Evolutionary conservation across 139 green algal species (phyloP).

Genomic region (Auxenochlorella pyrenoidosa): DNA sequence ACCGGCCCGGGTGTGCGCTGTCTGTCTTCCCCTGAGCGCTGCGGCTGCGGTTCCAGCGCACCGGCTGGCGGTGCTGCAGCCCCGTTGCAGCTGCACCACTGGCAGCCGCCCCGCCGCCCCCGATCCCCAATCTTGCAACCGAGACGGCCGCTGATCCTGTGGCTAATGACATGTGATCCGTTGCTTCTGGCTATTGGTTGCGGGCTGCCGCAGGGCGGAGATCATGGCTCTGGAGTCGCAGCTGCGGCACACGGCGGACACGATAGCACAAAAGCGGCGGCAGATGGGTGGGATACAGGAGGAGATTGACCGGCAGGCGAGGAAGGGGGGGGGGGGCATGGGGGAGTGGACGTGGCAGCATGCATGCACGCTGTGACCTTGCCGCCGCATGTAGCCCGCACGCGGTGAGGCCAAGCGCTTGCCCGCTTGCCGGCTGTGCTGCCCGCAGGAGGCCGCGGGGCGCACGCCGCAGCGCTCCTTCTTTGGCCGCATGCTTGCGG

Average conservation of each 20-base stretch:
- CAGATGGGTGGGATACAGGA: conserved; percentile 56
- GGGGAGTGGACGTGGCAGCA: neutral
- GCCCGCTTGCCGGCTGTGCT: neutral
- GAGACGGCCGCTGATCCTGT: no score
- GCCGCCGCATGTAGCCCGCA: no score
- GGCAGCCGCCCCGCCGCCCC: no score
- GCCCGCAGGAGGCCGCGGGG: conserved; percentile 1
- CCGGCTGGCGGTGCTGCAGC: neutral
- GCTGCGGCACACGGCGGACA: conserved; percentile 69
- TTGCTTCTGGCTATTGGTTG: no score
- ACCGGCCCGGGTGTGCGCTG: no score
- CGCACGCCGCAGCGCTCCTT: conserved; percentile 45
- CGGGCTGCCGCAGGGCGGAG: conserved; percentile 60
- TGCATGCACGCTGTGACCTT: no score
- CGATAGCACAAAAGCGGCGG: conserved; percentile 71
- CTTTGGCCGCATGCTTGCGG: conserved; percentile 54
- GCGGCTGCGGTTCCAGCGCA: neutral
- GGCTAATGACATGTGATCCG: no score
- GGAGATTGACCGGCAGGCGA: conserved; percentile 50
- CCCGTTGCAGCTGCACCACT: no score
- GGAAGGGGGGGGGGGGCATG: neutral
- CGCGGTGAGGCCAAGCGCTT: no score
- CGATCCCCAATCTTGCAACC: no score
- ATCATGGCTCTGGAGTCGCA: conserved; percentile 85
- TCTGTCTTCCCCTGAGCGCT: neutral